Evolutionary conservation across 805 yeast genomes (phyloP).

Genomic region (Ogataea sp.): DNA sequence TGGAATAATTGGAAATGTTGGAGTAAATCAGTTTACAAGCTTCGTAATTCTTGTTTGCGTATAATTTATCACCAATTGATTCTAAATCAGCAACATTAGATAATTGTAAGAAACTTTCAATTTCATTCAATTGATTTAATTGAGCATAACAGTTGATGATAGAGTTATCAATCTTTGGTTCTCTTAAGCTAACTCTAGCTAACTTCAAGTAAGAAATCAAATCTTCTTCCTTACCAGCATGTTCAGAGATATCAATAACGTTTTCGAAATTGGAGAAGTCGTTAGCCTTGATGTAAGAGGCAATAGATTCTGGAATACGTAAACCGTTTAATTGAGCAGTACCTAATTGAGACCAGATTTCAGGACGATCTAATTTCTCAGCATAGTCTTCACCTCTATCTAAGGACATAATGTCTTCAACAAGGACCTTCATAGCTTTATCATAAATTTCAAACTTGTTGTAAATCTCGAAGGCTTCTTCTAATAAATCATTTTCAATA

Average conservation of each 20-base stretch:
- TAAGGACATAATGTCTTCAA: slow-evolving; percentile 86
- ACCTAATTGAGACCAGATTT: slow-evolving; percentile 92
- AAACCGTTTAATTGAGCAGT: slow-evolving; percentile 92
- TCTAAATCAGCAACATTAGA: slow-evolving; percentile 93
- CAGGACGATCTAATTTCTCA: slow-evolving; percentile 78
- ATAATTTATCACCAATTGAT: slow-evolving; percentile 84
- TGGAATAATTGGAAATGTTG: slow-evolving; percentile 87
- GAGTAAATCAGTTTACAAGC: slow-evolving; percentile 88
- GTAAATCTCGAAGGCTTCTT: slow-evolving; percentile 92
- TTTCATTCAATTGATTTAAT: slow-evolving; percentile 64
- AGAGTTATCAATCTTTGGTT: slow-evolving; percentile 89
- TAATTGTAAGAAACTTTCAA: slow-evolving; percentile 75
- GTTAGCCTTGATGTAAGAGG: slow-evolving; percentile 84
- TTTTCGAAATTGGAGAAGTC: slow-evolving; percentile 86
- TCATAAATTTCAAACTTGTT: slow-evolving; percentile 70
- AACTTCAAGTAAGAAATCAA: slow-evolving; percentile 75
- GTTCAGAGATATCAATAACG: slow-evolving; percentile 91
- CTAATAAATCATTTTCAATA: slow-evolving; percentile 78
- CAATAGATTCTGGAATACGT: slow-evolving; percentile 85
- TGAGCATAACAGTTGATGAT: slow-evolving; percentile 82
- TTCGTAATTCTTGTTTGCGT: slow-evolving; percentile 71
- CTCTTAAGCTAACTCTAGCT: slow-evolving; percentile 90
- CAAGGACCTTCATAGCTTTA: slow-evolving; percentile 83
- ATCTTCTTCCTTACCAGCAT: slow-evolving; percentile 95
- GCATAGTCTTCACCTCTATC: slow-evolving; percentile 94